Evolutionary conservation across 208 protist genomes (phyloP), one percentile per base, ranked within the genome.

Genomic region (Acanthamoeba healyi): DNA sequence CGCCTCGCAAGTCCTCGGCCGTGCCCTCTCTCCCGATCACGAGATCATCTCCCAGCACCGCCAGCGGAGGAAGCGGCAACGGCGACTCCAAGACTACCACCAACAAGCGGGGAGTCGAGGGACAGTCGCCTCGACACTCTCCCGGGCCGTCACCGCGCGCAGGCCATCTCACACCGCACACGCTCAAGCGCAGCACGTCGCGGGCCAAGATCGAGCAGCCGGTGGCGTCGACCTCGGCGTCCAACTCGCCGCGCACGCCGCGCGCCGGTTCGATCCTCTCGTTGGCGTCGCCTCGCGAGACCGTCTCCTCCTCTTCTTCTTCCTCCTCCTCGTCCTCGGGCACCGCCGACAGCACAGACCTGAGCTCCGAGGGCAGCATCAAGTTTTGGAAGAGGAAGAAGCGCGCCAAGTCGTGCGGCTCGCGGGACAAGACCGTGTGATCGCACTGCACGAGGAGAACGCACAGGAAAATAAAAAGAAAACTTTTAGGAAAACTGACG

Each of bases 301-400:
- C 24, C 54, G 61, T 54, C 49, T 54, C 49, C 10, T 54, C 49
- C 49, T 54, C 49, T 15, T 19, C 49, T 6, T 54, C 49, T 54
- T 54, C 49, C 10, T 54, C 49, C 10, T 54, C 49, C 6, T 54
- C 49, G 6, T 54, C 56, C 56, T n/a, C 56, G 56, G 56, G 9
- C 0, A 32, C 29, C 5, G 65, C 65, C 17, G 67, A 79, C 36
- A 19, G 32, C 36, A 19, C 17, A 10, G 67, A 46, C 36, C 36
- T 40, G 72, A 40, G 24, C 38, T 4, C 34, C 42, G 72, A 49
- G 72, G 72, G 22, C 26, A 61, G 44, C 44, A 56, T 58, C 29
- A 86, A 58, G 32, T 86, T 86, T 40, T 86, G 77, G 77, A 86
- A 86, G 77, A 34, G 77, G 29, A 86, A 54, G 77, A 86, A 58